Conservation (phyloP, 2,329 filamentous ascomycete species). For the Aspergillus carbonarius region DNA sequence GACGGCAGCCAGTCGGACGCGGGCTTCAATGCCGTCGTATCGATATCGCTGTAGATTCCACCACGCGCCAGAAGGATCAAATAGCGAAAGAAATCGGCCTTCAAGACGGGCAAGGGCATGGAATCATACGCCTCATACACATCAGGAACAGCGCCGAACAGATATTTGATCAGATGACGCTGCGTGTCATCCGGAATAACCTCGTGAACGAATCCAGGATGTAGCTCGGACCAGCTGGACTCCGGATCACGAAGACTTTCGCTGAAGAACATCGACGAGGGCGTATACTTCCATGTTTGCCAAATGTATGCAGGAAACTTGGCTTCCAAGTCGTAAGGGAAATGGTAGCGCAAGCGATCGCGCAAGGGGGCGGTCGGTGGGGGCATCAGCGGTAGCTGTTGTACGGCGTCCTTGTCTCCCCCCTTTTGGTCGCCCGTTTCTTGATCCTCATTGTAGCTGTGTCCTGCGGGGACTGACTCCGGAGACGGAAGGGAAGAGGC, state of each 20-base stretch:
- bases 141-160: constrained; percentile 81
- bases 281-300: constrained; percentile 96
- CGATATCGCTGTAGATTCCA: constrained; percentile 87
- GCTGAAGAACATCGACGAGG: constrained; percentile 71
- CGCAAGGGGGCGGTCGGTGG: constrained; percentile 70
- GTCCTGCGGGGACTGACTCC: constrained; percentile 26
- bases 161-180: constrained; percentile 73
- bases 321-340: constrained; percentile 81
- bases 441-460: constrained; percentile 22
- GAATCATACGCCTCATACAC: constrained; percentile 74
- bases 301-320: constrained; percentile 98
- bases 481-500: constrained; percentile 48
- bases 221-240: constrained; percentile 81
- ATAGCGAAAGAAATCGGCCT: constrained; percentile 77
- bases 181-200: constrained; percentile 92
- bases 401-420: constrained; percentile 17
- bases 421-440: constrained; percentile 13
- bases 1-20: constrained; percentile 84
- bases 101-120: constrained; percentile 71
- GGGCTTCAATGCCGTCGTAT: constrained; percentile 80
- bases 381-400: constrained; percentile 58
- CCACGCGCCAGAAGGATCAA: constrained; percentile 73
- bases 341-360: constrained; percentile 85
- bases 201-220: constrained; percentile 92
- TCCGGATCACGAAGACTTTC: constrained; percentile 77